Base-by-base conservation (phyloP, 345 rosid genomes). In the Gossypium mustelinum region DNA sequence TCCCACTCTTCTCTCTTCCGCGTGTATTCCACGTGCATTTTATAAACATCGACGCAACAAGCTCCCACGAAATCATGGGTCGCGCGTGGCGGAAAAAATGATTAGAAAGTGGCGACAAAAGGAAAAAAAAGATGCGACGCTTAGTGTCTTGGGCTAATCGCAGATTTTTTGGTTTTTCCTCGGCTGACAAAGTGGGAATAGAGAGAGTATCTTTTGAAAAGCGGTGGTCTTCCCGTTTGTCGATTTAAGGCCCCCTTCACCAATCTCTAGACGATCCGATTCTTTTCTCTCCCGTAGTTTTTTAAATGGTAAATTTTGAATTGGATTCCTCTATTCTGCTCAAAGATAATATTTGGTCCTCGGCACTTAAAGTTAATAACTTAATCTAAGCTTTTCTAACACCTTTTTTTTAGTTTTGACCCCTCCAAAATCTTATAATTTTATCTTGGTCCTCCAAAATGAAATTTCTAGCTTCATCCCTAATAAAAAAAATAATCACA, bases 231-330 rank as follows among this genome's bases (percentile, higher is more conserved):
- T 89, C 88, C 87, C 83, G 81, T 82, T 85, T 86, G 84, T 87
- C 87, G 77, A 88, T 81, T 87, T 67, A 70, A 68, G 75, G n/a
- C 29, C 24, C 43, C 29, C 24, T n/a, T 72, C 87, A 77, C 78
- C 92, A 87, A 91, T 89, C 92, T 89, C 92, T 59, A 91, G 86
- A 86, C 86, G 88, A 91, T 89, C 91, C 68, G 88, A 89, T 87
- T 91, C 92, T 86, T 84, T 47, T 78, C 78, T 73, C 81, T 75
- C 48, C 68, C 52, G 55, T 43, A 39, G 11, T 67, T 60, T 54
- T 80, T 76, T 20, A 34, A 34, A 34, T 34, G 41, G 41, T 34
- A 4, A 34, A 34, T 34, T 34, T 34, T 34, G 41, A 34, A 5
- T 34, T 34, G 6, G 7, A 5, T 34, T 5, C 41, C 41, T 34